Evolutionary conservation across 2,329 filamentous ascomycete species (phyloP).

Genomic region (Rosellinia necatrix): DNA sequence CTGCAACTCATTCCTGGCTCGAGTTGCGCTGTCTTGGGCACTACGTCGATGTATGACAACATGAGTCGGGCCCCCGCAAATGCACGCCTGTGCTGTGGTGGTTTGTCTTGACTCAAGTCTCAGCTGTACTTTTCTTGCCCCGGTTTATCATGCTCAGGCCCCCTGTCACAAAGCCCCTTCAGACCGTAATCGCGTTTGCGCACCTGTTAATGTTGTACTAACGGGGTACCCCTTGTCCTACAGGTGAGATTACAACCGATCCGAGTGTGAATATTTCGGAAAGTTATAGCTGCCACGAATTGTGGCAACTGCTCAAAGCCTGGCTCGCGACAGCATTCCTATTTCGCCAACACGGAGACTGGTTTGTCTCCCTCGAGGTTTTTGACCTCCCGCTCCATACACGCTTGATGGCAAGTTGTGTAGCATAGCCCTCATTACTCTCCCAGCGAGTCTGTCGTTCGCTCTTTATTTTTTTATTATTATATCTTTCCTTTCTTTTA

Average conservation of each 20-base stretch:
- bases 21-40: constrained; percentile 15
- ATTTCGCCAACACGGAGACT: neutral
- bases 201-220: constrained; percentile 14
- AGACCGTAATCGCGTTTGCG: constrained; percentile 9
- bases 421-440: constrained; percentile 1
- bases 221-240: constrained; percentile 10
- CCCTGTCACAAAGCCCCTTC: constrained; percentile 16
- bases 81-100: constrained; percentile 17
- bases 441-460: neutral
- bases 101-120: constrained; percentile 5
- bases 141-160: constrained; percentile 8
- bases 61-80: constrained; percentile 10
- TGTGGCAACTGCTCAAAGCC: neutral
- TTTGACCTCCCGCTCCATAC: neutral
- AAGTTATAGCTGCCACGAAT: constrained; percentile 5
- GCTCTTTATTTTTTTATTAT: neutral
- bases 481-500: neutral
- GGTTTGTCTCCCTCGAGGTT: neutral
- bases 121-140: constrained; percentile 11
- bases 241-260: constrained; percentile 16
- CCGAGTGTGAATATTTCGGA: constrained; percentile 6
- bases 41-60: constrained; percentile 11
- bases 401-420: constrained; percentile 21
- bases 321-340: neutral
- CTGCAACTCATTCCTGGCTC: constrained; percentile 24